Percentiles rank a stretch among this genome's conserved stretches.
Evolutionary conservation across 2,329 filamentous ascomycete species (phyloP).

Genomic region (Fusarium gaditjirri): DNA sequence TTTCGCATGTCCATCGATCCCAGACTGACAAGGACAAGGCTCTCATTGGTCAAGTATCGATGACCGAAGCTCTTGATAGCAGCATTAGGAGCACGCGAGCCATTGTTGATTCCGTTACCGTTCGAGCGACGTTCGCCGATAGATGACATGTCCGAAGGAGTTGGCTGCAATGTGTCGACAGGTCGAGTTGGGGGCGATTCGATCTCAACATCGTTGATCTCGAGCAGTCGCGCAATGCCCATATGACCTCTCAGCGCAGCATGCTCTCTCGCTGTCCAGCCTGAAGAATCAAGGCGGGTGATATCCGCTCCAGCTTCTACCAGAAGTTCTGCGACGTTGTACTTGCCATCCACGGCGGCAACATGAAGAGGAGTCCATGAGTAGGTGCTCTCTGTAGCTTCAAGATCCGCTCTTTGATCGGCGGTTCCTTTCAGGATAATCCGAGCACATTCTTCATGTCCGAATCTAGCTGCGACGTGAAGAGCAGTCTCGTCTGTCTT

Average conservation of each 20-base stretch:
- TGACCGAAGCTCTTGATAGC: slow-evolving; percentile 96
- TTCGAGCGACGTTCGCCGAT: slow-evolving; percentile 69
- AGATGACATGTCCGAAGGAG: slow-evolving; percentile 63
- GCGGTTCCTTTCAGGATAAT: slow-evolving; percentile 77
- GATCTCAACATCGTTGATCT: slow-evolving; percentile 57
- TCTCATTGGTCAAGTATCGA: slow-evolving; percentile 88
- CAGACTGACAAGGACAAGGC: slow-evolving; percentile 90
- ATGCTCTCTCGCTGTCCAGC: slow-evolving; percentile 95
- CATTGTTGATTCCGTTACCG: slow-evolving; percentile 57
- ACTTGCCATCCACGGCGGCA: slow-evolving; percentile 87
- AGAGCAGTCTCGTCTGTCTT: slow-evolving; percentile 90
- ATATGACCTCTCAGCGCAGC: slow-evolving; percentile 91
- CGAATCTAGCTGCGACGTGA: slow-evolving; percentile 90
- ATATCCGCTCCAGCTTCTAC: slow-evolving; percentile 82
- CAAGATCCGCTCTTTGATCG: slow-evolving; percentile 78
- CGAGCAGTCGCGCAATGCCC: slow-evolving; percentile 77
- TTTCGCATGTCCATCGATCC: slow-evolving; percentile 96
- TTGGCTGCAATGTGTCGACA: slow-evolving; percentile 37
- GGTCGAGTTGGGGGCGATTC: slow-evolving; percentile 33
- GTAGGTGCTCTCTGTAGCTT: slow-evolving; percentile 84
- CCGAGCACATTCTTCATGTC: slow-evolving; percentile 81
- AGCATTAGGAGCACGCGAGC: slow-evolving; percentile 72
- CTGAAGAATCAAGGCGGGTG: slow-evolving; percentile 81
- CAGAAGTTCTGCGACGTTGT: slow-evolving; percentile 79
- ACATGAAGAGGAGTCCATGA: slow-evolving; percentile 97